Evolutionary conservation across 2,329 filamentous ascomycete genomes (phyloP), one percentile per base, ranked within the genome.

Genomic region (Myriosclerotinia scirpicola): DNA sequence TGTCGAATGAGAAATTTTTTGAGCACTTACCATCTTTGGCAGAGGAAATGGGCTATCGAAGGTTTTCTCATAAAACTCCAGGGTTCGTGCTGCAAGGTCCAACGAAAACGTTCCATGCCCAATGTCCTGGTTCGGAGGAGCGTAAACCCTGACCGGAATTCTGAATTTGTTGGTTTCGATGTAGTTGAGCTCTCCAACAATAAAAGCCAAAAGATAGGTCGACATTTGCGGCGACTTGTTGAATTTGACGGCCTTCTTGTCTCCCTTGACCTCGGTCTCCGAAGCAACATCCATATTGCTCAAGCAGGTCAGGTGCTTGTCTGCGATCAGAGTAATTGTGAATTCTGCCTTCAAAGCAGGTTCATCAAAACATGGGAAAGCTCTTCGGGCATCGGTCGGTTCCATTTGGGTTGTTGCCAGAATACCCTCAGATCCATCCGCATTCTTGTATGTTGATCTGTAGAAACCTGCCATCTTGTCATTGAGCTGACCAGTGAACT

Each of bases 381-480:
- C 93, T 73, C 93, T 86, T 74, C 94, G 87, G 69, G 92, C 93
- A 80, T 98, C 94, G 17, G 94, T 97, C 50, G 94, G 90, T 81
- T 98, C 94, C 91, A 98, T 96, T 82, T 98, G 94, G 22, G 92
- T 92, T 36, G 93, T 94, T 38, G 93, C 94, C 76, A 98, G 84
- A 77, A 93, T 90, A 72, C 90, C 91, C 67, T 89, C 88, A 68
- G 86, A 87, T 50, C 94, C 94, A 75, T 95, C 87, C 59, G 86
- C 80, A 69, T 87, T 88, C 82, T 95, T 96, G 83, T 94, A 98
- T 8, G 92, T 96, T 1, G 93, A 97, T 67, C 94, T 88, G 81
- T 98, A 98, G 85, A 98, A 98, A 58, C 94, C 94, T 59, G 93
- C 93, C 92, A 98, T 96, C 80, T 95, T 94, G 78, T 96, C 91